Conservation (phyloP, 2,329 filamentous ascomycete genomes). For the Daldinia eschscholtzii region DNA sequence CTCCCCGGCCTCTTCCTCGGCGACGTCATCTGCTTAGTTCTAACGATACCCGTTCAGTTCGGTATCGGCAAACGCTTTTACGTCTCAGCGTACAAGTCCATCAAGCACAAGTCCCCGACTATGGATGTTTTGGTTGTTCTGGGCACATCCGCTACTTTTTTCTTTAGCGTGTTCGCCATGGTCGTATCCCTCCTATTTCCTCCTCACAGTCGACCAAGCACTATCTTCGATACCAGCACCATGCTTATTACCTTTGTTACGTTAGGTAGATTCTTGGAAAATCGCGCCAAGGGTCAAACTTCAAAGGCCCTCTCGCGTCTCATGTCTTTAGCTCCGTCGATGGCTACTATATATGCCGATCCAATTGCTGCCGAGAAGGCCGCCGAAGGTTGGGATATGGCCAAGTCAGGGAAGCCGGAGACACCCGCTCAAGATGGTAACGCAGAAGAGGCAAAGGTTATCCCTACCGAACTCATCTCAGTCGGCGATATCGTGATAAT, state of each 20-base stretch:
- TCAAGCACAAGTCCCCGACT: conserved; percentile 91
- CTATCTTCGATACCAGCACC: conserved; percentile 96
- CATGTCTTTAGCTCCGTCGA: conserved; percentile 96
- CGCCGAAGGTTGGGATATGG: conserved; percentile 79
- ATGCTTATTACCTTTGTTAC: conserved; percentile 98
- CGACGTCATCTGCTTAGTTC: conserved; percentile 82
- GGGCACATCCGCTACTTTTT: conserved; percentile 94
- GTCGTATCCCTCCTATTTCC: conserved; percentile 79
- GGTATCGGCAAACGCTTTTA: conserved; percentile 97
- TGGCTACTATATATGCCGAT: conserved; percentile 96
- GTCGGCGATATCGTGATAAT: conserved; percentile 94
- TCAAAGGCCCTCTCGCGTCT: conserved; percentile 92
- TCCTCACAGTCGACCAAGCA: conserved; percentile 84
- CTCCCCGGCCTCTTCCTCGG: conserved; percentile 86
- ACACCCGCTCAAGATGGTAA: conserved; percentile 64
- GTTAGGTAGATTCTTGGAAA: conserved; percentile 91
- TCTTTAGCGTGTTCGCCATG: conserved; percentile 93
- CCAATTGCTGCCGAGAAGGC: conserved; percentile 93
- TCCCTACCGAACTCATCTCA: conserved; percentile 94
- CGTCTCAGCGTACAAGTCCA: conserved; percentile 88
- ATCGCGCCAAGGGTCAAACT: conserved; percentile 94
- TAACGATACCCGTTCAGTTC: conserved; percentile 96
- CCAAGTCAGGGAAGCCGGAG: conserved; percentile 60
- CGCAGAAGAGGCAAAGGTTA: conserved; percentile 82
- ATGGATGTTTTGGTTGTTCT: conserved; percentile 98